Conservation (phyloP, 169 alveolate species). For the Eimeria sp. region DNA sequence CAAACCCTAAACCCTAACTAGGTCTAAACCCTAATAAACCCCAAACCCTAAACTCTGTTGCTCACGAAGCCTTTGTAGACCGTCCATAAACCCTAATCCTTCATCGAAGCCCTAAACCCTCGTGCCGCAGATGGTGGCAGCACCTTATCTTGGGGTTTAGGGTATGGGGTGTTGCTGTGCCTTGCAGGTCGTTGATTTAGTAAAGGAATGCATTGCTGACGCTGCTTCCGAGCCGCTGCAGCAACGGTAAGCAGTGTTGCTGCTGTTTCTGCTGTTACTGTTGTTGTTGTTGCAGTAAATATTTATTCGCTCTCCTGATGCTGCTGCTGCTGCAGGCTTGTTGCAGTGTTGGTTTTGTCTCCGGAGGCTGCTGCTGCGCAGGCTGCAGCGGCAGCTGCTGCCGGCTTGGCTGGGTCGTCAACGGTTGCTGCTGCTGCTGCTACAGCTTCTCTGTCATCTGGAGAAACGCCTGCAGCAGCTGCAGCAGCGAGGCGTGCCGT, state of each 20-base stretch:
- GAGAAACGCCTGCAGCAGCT: not conserved
- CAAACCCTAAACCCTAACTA: not conserved
- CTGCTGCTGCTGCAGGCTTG: conserved; percentile 57
- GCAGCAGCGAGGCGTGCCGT: not conserved
- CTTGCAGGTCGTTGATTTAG: conserved; percentile 25
- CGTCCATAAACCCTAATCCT: conserved; percentile 1
- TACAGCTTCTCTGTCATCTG: not conserved
- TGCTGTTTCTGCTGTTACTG: conserved; percentile 11
- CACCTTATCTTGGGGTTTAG: not conserved
- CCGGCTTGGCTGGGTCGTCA: not conserved
- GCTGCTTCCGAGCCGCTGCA: conserved; percentile 47
- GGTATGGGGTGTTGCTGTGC: not conserved
- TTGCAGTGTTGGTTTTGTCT: conserved; percentile 33
- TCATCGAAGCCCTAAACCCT: not conserved
- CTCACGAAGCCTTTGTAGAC: not conserved
- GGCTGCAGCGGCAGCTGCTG: conserved; percentile 14
- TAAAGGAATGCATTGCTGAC: conserved; percentile 41
- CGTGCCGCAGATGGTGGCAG: not conserved
- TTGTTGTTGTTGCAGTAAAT: not conserved
- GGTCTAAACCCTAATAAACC: conserved; percentile 11
- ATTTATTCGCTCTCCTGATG: not conserved
- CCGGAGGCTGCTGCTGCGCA: conserved; percentile 46
- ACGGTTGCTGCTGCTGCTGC: conserved; percentile 33
- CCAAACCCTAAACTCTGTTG: not conserved
- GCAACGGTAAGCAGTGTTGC: conserved; percentile 29